Base-by-base conservation (phyloP, 2,329 filamentous ascomycete genomes). In the Podosphaera aphanis region DNA sequence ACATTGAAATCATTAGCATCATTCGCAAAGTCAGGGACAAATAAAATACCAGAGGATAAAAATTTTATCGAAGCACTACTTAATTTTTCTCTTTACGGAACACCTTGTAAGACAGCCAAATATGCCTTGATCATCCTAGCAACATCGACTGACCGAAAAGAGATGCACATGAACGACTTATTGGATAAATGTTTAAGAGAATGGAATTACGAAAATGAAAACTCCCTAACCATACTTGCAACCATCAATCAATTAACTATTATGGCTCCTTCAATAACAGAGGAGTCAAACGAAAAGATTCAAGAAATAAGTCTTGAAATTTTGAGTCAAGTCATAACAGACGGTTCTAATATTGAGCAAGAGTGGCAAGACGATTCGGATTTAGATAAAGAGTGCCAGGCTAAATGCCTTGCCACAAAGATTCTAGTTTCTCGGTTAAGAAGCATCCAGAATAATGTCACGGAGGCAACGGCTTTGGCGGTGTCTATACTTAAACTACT, bases 1-100 rank as follows among this genome's bases (percentile, higher is more conserved):
- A 88, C 88, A 1, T 68, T 98, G 48, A 94, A 93, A 59, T 88
- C 92, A 2, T 94, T 90, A 59, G 82, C 88, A 8, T 84, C 82
- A 1, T 98, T 93, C 59, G 83, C 86, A 1, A 79, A 79, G 56
- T 85, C 79, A 54, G 88, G 50, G 78, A 52, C 88, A 0, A 70
- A 77, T 10, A 86, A 95, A 49, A 73, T 98, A 45, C 82, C 83
- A 1, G 73, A 75, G 48, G 82, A 93, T 50, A 75, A 79, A 47
- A 82, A 81, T 52, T 88, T 95, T 55, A 68, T 76, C 27, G 77
- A 90, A 56, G 79, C 84, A 1, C 70, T 98, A 59, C 75, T 79
- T 49, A 79, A 74, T 54, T 95, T 90, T 60, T 83, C 86, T 1
- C 69, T 88, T 18, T 81, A 83, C 56, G 88, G 88, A 19, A 72